phyloP scores from a whole-genome alignment of 768 basidiomycete species.

The Tricholomella constricta region DNA sequence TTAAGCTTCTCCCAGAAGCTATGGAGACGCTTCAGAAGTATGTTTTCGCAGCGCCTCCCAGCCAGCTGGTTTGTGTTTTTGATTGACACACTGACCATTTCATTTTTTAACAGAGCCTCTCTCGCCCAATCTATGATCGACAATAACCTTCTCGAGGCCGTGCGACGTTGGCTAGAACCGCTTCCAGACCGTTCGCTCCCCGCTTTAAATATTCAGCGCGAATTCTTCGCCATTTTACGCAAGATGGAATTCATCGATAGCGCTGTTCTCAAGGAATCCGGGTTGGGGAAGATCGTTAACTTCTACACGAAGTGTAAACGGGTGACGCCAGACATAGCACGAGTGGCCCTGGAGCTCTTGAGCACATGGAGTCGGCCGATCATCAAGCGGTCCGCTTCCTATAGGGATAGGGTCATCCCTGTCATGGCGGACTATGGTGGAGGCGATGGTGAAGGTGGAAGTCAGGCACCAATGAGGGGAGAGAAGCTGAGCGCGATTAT shows the following conservation, averaged over 20 bases:
- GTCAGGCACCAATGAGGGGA: conserved; percentile 27
- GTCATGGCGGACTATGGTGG: conserved; percentile 45
- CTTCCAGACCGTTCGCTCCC: conserved; percentile 91
- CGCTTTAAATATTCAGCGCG: conserved; percentile 92
- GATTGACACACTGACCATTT: conserved; percentile 6
- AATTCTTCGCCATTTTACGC: conserved; percentile 79
- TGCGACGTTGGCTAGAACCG: conserved; percentile 91
- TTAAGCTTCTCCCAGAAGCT: conserved; percentile 83
- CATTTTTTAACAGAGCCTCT: conserved; percentile 56
- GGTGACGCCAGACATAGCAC: conserved; percentile 78
- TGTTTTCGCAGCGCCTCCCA: conserved; percentile 27
- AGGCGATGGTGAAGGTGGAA: conserved; percentile 29
- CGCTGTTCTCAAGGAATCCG: conserved; percentile 86
- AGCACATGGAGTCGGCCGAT: conserved; percentile 88
- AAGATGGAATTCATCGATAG: conserved; percentile 95
- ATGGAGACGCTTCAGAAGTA: conserved; percentile 94
- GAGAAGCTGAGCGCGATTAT: conserved; percentile 72
- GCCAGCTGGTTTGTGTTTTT: not conserved
- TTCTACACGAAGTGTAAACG: conserved; percentile 98
- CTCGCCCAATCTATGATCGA: conserved; percentile 93
- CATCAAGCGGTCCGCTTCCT: conserved; percentile 85
- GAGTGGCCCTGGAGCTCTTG: conserved; percentile 83
- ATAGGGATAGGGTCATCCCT: conserved; percentile 73
- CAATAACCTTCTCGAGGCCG: conserved; percentile 90
- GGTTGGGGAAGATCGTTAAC: conserved; percentile 83